These are phyloP conservation scores for Mangifera indica DNA, from an alignment of 345 rosid genomes.

Conservation along the genomic window DNA sequence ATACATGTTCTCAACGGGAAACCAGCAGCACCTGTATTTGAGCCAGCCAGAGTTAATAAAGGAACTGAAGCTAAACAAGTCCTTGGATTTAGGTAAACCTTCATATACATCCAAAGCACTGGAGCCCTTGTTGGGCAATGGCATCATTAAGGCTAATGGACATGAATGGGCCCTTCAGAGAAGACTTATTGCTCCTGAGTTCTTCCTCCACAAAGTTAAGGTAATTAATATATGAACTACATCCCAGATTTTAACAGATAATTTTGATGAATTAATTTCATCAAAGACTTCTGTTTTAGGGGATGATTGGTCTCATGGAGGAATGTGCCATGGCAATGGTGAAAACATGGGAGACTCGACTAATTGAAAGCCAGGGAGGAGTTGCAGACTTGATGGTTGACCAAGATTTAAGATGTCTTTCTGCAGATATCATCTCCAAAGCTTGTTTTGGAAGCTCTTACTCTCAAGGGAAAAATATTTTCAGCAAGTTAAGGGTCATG, in stretches of 20 bases:
- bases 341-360: slow-evolving; percentile 19
- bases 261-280: too few relatives aligned
- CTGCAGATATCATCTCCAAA: slow-evolving; percentile 29
- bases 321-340: slow-evolving; percentile 22
- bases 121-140: slow-evolving; percentile 31
- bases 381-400: slow-evolving; percentile 25
- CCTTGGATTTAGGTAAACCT: slow-evolving; percentile 32
- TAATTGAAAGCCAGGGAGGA: slow-evolving; percentile 16
- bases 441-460: slow-evolving; percentile 38
- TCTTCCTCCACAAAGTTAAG: slow-evolving; percentile 33
- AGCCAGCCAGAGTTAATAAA: slow-evolving; percentile 16
- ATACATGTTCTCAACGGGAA: slow-evolving; percentile 31
- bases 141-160: slow-evolving; percentile 29
- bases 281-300: background rate
- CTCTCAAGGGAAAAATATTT: slow-evolving; percentile 26
- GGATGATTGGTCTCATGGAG: slow-evolving; percentile 29
- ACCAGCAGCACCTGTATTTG: slow-evolving; percentile 22
- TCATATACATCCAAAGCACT: background rate
- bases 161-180: slow-evolving; percentile 31
- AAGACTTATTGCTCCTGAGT: slow-evolving; percentile 35
- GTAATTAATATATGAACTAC: background rate
- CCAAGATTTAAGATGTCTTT: slow-evolving; percentile 24
- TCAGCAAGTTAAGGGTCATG: slow-evolving; percentile 19
- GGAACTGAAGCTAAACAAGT: slow-evolving; percentile 27
- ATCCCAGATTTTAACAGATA: too few relatives aligned